Base-by-base conservation (phyloP, 345 rosid species). In the Citrus inodora region DNA sequence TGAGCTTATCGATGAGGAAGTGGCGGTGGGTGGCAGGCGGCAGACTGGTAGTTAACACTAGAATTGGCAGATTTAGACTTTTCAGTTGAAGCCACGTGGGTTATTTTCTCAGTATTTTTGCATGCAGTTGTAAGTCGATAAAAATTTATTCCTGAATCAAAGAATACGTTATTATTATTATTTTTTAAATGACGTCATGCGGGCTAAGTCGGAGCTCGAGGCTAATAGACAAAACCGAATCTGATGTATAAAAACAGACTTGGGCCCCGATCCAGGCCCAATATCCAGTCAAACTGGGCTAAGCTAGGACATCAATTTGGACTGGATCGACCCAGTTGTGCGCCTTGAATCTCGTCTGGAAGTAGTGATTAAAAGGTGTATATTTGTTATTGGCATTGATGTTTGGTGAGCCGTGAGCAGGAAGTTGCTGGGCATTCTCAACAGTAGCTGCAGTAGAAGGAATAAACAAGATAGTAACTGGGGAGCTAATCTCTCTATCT, bases 361-460 rank as follows among this genome's bases (percentile, higher is more conserved):
- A 13, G 17, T 46, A 3, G 51, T 11, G 51, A 0, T 46, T 46
- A 1, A 46, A 46, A 46, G 2, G 13, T 10, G 0, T 46, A 13
- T 13, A 0, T 46, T 46, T 42, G 48, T 42, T 0, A 11, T 11
- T 42, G 16, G 4, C 2, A 16, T 5, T 53, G 6, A 16, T 53
- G 19, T 21, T 27, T 9, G 9, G 68, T 75, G 70, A 58, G 48
- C 91, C 6, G 68, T 75, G 70, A 63, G 48, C 91, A 93, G 99
- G 99, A 83, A 95, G 99, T 75, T 95, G 99, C 85, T 95, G 99
- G 99, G 99, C 99, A n/a, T 95, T 95, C 83, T 95, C 99, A 53
- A 88, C 98, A 11, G 68, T 89, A 1, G 95, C 94, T 4, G 92
- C 98, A 0, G 97, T 95, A 32, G 99, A 95, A 84, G 97, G 99